These are phyloP conservation scores for Mycosphaerella sp. DNA, from an alignment of 2,329 filamentous ascomycete genomes.

Conservation along the genomic window DNA sequence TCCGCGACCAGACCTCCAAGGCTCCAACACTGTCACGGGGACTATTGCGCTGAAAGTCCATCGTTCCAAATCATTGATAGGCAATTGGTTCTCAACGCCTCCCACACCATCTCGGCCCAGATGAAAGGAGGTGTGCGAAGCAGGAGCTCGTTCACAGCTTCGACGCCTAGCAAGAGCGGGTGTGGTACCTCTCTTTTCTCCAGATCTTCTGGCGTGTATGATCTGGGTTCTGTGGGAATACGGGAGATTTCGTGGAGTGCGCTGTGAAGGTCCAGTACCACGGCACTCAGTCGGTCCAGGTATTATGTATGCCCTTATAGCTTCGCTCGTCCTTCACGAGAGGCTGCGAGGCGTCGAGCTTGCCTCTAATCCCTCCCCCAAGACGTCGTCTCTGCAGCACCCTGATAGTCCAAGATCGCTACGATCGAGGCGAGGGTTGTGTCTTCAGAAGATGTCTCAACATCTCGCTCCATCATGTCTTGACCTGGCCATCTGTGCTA, in stretches of 20 bases:
- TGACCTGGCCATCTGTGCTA: slow-evolving; percentile 30
- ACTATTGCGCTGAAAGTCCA: background rate
- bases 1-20: no score
- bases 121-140: no score
- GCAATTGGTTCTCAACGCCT: slow-evolving; percentile 1
- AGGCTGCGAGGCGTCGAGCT: no score
- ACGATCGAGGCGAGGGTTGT: background rate
- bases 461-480: slow-evolving; percentile 14
- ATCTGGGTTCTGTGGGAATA: background rate
- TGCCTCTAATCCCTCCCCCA: no score
- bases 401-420: no score
- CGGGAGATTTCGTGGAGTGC: background rate
- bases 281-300: no score
- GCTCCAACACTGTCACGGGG: background rate
- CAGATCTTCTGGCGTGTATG: slow-evolving; percentile 5
- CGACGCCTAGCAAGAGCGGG: background rate
- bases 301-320: background rate
- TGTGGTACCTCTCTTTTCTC: slow-evolving; percentile 2
- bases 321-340: no score
- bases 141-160: no score
- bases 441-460: background rate
- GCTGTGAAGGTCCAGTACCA: background rate
- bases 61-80: slow-evolving; percentile 5
- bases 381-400: no score
- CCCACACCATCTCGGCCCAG: slow-evolving; percentile 4